Percentiles rank a stretch among this genome's conserved stretches.
These are phyloP conservation scores for Eutrema yunnanense DNA, from an alignment of 345 rosid genomes.

Conservation along the genomic window DNA sequence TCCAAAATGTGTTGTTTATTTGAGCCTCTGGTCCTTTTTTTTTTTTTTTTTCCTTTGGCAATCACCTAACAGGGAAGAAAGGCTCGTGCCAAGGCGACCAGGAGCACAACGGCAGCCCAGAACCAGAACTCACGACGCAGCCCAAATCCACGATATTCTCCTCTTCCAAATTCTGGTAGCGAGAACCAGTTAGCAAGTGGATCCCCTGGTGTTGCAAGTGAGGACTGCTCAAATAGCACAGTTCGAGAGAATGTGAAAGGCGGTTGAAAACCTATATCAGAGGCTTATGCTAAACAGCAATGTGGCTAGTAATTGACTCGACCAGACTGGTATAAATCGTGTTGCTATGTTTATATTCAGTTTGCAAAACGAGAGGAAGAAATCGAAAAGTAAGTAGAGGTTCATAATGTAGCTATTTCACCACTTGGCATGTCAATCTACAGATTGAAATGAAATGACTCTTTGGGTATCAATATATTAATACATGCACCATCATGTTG, in stretches of 20 bases:
- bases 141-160: conserved; percentile 46
- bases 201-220: conserved; percentile 45
- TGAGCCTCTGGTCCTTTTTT: not conserved
- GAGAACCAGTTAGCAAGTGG: conserved; percentile 53
- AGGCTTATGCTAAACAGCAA: conserved; percentile 3
- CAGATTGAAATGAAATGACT: conserved; percentile 12
- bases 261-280: conserved; percentile 5
- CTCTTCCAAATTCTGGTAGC: conserved; percentile 47
- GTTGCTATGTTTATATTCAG: conserved; percentile 5
- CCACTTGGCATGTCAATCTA: not conserved
- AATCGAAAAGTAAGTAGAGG: conserved; percentile 2
- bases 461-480: not conserved
- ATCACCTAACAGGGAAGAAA: conserved; percentile 66
- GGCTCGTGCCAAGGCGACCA: conserved; percentile 66
- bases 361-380: not conserved
- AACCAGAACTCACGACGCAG: conserved; percentile 58
- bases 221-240: conserved; percentile 54
- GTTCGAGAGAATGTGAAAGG: conserved; percentile 31
- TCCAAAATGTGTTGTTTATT: not conserved
- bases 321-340: conserved; percentile 8
- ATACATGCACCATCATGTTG: not conserved
- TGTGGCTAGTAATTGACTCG: conserved; percentile 2
- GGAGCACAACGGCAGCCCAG: conserved; percentile 79
- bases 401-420: conserved; percentile 1
- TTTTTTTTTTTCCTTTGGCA: conserved; percentile 1